Evolutionary conservation across 345 rosid species (phyloP), one percentile per base, ranked within the genome.

Genomic region (Aquilaria sinensis): DNA sequence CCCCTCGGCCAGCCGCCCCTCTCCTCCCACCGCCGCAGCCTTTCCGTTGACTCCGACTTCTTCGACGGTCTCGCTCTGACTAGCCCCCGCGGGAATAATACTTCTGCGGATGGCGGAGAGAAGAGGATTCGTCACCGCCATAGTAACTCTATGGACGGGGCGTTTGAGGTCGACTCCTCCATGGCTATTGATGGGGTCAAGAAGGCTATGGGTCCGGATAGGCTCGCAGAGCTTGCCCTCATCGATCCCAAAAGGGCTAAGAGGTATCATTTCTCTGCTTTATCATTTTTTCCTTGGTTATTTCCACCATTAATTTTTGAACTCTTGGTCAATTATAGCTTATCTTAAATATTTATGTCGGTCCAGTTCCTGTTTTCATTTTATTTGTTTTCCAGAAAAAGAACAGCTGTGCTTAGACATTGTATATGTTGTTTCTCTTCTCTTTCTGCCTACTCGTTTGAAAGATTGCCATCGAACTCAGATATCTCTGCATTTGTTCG

Each of bases 201-300:
- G 87, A 93, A 93, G 78, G 79, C 92, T 59, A 79, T 86, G 90
- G 94, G 77, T 64, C 85, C 87, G 67, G 97, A 90, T 12, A 85
- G 77, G 66, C 80, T 93, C 31, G 94, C 97, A 31, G 98, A 93
- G 70, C 90, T 93, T 34, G 82, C 97, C 56, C 80, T 87, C 69
- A 83, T 93, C 57, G 98, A 93, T 81, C 98, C 98, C 64, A 90
- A 84, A 72, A 78, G 98, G 77, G 98, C 98, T 68, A 93, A 90
- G 80, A 79, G 98, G 98, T 93, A 14, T 4, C 2, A 10, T n/a
- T 49, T 32, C 31, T n/a, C 23, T 31, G 46, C 16, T 9, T 37
- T 9, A 9, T 30, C 15, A 32, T 3, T 48, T 12, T 23, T 23
- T 23, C 23, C 23, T 23, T 23, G 23, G 23, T 1, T 23, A 23